A percentile compares a stretch with the other conserved stretches of the same genome.
Conservation (phyloP, 306 rosid genomes). For the Glycine soja region DNA sequence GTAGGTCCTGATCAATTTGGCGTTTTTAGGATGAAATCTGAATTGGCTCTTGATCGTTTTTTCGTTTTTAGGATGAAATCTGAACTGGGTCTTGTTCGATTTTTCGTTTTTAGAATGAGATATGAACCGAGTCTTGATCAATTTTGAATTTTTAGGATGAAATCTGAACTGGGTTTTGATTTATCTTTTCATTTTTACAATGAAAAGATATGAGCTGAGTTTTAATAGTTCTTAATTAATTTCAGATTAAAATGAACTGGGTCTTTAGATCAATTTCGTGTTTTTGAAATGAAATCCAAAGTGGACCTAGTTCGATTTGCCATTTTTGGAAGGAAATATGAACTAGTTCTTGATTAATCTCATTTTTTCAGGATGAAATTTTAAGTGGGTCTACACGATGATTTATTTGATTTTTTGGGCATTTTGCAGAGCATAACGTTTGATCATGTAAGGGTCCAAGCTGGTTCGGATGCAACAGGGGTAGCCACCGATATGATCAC, state of each 20-base stretch:
- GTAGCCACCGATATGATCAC: constrained; percentile 95
- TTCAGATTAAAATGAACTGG: neutral
- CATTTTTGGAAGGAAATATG: neutral
- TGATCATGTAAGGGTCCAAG: constrained; percentile 74
- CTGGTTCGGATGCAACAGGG: constrained; percentile 87
- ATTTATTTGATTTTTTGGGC: neutral
- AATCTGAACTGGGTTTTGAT: neutral
- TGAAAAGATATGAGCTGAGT: neutral
- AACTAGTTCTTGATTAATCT: neutral
- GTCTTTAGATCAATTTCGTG: neutral
- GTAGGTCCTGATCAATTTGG: neutral
- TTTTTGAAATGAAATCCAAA: neutral
- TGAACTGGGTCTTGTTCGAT: neutral
- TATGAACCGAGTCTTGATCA: neutral
- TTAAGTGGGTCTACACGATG: constrained; percentile 16
- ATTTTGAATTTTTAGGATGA: neutral
- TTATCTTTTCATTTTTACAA: neutral
- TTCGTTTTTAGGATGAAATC: neutral
- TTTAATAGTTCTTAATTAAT: neutral
- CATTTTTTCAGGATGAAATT: neutral
- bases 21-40: neutral
- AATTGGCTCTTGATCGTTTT: neutral
- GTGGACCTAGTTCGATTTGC: neutral
- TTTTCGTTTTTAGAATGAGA: neutral
- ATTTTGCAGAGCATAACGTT: constrained; percentile 74